Base-by-base conservation (phyloP, 805 yeast species). In the Sungouiozyma ichnusensis region DNA sequence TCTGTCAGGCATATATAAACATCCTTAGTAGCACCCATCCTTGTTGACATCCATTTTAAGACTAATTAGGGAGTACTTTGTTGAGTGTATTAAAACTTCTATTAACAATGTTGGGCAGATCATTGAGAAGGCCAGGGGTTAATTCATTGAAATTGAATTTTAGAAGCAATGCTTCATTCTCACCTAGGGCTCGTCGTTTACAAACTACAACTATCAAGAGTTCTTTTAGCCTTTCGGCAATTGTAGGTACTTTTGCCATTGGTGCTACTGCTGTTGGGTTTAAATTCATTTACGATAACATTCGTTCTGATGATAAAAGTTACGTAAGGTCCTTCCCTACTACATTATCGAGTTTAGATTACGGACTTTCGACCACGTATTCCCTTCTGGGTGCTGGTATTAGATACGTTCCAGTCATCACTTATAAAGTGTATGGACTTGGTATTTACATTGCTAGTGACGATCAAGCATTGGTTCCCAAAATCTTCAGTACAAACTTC, bases 351-450 rank as follows among this genome's bases (percentile, higher is more conserved):
- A 4, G 50, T 48, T 0, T 46, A n/a, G 34, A 41, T 0, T 41
- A 57, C 3, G 53, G 55, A 2, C 48, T 71, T 4, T 44, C 57
- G 2, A 53, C 67, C 0, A 57, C 65, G 3, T 83, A 69, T 56
- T 65, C 72, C 17, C 60, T 88, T 27, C 53, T 92, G 3, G 97
- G 95, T 0, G 72, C 75, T 43, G 97, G 98, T 1, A 74, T 79
- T 2, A 71, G 97, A 55, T 66, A 82, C 0, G 96, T 90, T 16
- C 84, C 97, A 0, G 84, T 92, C 54, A 52, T 88, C 35, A 71
- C 73, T 19, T 77, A 92, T 67, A 85, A 79, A 52, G 96, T 92
- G 1, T 90, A 90, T 57, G 94, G 85, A 0, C 68, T 85, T 33
- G 97, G 95, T 0, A 64, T 92, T 6, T 90, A 90, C 57, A 67